Percentiles rank a stretch among this genome's conserved stretches.
Evolutionary conservation across 768 basidiomycete species (phyloP).

Genomic region (Lactifluus volemus): DNA sequence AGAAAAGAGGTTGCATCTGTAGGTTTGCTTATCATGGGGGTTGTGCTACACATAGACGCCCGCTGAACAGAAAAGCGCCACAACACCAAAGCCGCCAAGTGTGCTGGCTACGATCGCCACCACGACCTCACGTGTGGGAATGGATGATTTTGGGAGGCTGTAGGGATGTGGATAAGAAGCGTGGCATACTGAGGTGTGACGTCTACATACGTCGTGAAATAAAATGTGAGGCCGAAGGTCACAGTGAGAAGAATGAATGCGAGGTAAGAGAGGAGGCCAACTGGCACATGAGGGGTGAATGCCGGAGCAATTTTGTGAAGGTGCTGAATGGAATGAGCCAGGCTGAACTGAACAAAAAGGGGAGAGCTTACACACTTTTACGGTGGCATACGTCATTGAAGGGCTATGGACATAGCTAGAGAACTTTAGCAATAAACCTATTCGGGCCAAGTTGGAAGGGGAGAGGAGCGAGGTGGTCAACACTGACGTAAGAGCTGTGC

Average conservation of each 20-base stretch:
- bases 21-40: not conserved
- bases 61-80: conserved; percentile 78
- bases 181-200: not conserved
- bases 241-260: conserved; percentile 62
- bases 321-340: conserved; percentile 31
- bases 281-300: conserved; percentile 64
- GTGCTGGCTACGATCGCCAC: conserved; percentile 68
- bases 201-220: conserved; percentile 71
- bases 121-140: conserved; percentile 56
- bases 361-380: conserved; percentile 36
- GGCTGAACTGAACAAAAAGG: not conserved
- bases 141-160: conserved; percentile 68
- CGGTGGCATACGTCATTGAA: conserved; percentile 34
- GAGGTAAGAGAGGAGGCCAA: conserved; percentile 58
- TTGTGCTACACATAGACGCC: conserved; percentile 71
- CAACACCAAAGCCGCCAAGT: conserved; percentile 82
- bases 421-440: not conserved
- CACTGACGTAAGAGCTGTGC: conserved; percentile 34
- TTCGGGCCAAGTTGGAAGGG: not conserved
- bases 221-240: conserved; percentile 83
- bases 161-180: conserved; percentile 7
- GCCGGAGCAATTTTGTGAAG: conserved; percentile 59
- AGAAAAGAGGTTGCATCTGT: not conserved
- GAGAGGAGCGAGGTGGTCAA: too few relatives aligned
- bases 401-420: conserved; percentile 35